A percentile compares a stretch with the other conserved stretches of the same genome.
Evolutionary conservation across 78 protist species (phyloP).

Genomic region (Cyanophora paradoxa): DNA sequence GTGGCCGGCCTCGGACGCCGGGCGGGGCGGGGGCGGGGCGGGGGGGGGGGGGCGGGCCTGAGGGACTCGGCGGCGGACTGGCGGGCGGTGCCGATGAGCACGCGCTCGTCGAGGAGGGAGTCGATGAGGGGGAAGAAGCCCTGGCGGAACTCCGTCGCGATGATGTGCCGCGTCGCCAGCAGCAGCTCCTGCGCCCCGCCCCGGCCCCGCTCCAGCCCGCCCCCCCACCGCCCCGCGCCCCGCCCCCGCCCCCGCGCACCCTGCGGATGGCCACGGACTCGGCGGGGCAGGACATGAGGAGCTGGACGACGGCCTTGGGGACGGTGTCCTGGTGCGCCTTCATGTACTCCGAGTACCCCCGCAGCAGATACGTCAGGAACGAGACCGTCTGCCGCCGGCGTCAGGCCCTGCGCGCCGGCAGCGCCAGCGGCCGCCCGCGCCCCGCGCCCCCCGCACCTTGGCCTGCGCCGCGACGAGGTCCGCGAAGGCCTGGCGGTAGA

Average conservation of each 20-base stretch:
- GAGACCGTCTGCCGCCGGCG: slow-evolving; percentile 61
- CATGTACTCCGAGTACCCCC: slow-evolving; percentile 45
- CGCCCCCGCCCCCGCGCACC: background rate
- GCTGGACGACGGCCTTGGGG: slow-evolving; percentile 68
- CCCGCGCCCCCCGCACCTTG: slow-evolving; percentile 16
- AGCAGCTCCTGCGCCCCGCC: slow-evolving; percentile 53
- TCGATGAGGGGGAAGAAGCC: slow-evolving; percentile 72
- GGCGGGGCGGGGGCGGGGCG: too few species aligned
- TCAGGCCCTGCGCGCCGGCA: background rate
- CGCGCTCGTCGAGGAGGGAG: slow-evolving; percentile 62
- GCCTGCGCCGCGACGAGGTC: slow-evolving; percentile 85
- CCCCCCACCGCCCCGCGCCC: too few species aligned
- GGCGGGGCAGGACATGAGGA: slow-evolving; percentile 66
- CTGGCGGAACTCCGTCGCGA: slow-evolving; percentile 72
- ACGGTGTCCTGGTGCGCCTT: slow-evolving; percentile 44
- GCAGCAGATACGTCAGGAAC: slow-evolving; percentile 76
- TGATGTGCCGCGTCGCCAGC: slow-evolving; percentile 75
- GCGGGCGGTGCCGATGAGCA: slow-evolving; percentile 55
- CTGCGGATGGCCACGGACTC: slow-evolving; percentile 63
- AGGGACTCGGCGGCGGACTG: too few species aligned
- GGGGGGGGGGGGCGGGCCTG: too few species aligned
- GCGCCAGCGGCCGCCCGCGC: slow-evolving; percentile 40
- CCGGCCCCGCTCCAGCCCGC: background rate
- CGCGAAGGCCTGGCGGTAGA: slow-evolving; percentile 24
- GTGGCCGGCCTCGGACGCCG: too few species aligned